Evolutionary conservation across 108 stramenopile species (phyloP).

Genomic region (Skeletonema menzelii): DNA sequence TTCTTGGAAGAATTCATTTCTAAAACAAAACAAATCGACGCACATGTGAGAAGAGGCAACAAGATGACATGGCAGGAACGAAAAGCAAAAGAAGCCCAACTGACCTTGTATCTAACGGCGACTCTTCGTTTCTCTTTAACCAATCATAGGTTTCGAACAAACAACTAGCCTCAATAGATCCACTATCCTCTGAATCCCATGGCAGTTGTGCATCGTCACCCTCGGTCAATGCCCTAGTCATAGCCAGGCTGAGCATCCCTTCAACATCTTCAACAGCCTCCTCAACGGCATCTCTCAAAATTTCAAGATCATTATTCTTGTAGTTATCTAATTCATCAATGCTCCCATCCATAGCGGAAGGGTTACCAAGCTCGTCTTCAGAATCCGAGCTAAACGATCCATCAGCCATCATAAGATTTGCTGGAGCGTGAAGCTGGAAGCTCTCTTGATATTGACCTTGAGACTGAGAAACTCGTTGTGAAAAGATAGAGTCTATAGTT

Average conservation of each 20-base stretch:
- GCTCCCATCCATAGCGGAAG: constrained; percentile 15
- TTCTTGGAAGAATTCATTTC: constrained; percentile 77
- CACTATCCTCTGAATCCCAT: constrained; percentile 12
- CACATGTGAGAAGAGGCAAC: background rate
- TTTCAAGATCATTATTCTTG: constrained; percentile 78
- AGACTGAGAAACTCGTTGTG: background rate
- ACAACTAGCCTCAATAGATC: constrained; percentile 65
- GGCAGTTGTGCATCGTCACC: constrained; percentile 37
- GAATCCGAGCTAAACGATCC: constrained; percentile 44
- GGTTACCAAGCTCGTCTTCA: constrained; percentile 40
- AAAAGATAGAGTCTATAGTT: background rate
- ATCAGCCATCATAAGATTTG: constrained; percentile 16
- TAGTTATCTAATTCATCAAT: constrained; percentile 83
- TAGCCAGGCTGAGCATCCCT: constrained; percentile 82
- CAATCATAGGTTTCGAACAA: constrained; percentile 76
- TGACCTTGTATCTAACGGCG: constrained; percentile 56
- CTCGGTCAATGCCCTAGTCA: constrained; percentile 72
- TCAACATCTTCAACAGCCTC: constrained; percentile 62
- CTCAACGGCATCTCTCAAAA: constrained; percentile 69
- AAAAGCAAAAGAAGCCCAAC: constrained; percentile 4
- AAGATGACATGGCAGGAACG: background rate
- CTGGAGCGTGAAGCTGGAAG: constrained; percentile 4
- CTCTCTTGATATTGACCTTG: background rate
- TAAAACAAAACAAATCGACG: constrained; percentile 6
- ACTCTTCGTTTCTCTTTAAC: constrained; percentile 70